Evolutionary conservation across 164 flowering plant species (phyloP).

Genomic region (Annona cherimola): DNA sequence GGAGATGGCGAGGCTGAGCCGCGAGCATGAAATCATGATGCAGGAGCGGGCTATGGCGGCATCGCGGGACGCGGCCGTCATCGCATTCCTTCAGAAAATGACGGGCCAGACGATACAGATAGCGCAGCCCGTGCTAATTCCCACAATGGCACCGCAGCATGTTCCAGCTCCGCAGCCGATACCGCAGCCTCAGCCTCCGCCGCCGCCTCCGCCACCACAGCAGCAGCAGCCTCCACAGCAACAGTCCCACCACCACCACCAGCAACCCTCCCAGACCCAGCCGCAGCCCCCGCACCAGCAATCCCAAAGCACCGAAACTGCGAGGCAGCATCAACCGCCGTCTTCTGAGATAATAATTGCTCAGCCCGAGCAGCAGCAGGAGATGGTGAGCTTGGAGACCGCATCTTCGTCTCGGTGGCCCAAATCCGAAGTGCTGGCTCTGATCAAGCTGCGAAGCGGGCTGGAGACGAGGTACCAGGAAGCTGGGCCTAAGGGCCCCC

Average conservation of each 20-base stretch:
- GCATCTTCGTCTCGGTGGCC: constrained; percentile 59
- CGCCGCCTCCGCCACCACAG: constrained; percentile 15
- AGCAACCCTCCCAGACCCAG: constrained; percentile 4
- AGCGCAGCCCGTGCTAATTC: constrained; percentile 5
- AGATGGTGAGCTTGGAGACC: constrained; percentile 28
- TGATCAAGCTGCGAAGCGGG: constrained; percentile 49
- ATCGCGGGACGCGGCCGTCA: constrained; percentile 59
- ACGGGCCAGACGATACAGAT: constrained; percentile 49
- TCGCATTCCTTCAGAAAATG: constrained; percentile 57
- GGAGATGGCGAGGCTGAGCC: constrained; percentile 49
- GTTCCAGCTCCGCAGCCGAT: constrained; percentile 13
- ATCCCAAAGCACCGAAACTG: constrained; percentile 6
- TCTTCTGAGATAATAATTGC: constrained; percentile 30
- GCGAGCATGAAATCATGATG: constrained; percentile 57
- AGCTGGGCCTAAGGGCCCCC: constrained; percentile 40
- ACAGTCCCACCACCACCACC: not conserved
- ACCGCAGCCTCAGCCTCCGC: constrained; percentile 10
- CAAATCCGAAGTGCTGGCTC: constrained; percentile 51
- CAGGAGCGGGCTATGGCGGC: constrained; percentile 63
- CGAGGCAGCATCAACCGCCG: constrained; percentile 20
- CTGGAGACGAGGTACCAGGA: constrained; percentile 57
- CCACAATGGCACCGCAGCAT: constrained; percentile 8
- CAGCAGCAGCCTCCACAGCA: constrained; percentile 6
- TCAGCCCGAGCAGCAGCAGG: constrained; percentile 26
- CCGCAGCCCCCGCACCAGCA: not conserved